phyloP scores from a whole-genome alignment of 2,329 filamentous ascomycete genomes.

The Phyllachora maydis region DNA sequence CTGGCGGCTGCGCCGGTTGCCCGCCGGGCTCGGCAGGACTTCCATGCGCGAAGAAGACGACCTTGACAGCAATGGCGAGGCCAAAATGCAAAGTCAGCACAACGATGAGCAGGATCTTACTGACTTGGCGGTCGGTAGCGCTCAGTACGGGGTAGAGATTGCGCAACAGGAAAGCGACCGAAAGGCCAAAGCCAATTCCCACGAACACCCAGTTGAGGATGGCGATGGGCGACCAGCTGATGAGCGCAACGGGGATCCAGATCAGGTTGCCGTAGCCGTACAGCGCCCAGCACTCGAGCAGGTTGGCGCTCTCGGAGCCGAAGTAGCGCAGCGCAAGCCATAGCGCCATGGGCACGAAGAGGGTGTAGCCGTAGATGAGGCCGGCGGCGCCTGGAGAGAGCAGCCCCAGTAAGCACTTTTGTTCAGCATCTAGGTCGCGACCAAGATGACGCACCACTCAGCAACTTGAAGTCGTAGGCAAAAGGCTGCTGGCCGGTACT shows the following conservation, averaged over 20 bases:
- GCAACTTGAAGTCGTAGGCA: slow-evolving; percentile 73
- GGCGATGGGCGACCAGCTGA: slow-evolving; percentile 72
- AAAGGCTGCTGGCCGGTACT: slow-evolving; percentile 50
- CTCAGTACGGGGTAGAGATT: slow-evolving; percentile 84
- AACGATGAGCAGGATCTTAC: slow-evolving; percentile 66
- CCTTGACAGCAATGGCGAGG: slow-evolving; percentile 86
- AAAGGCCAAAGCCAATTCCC: slow-evolving; percentile 62
- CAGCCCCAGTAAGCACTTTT: neutral
- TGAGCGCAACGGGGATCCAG: slow-evolving; percentile 86
- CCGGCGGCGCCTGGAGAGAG: slow-evolving; percentile 50
- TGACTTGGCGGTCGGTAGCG: slow-evolving; percentile 80
- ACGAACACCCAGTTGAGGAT: slow-evolving; percentile 91
- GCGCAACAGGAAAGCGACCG: slow-evolving; percentile 64
- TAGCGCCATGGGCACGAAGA: slow-evolving; percentile 63
- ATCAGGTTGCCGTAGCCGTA: slow-evolving; percentile 95
- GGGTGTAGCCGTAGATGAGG: slow-evolving; percentile 87
- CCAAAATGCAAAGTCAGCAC: slow-evolving; percentile 75
- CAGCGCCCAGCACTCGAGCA: slow-evolving; percentile 86
- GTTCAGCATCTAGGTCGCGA: slow-evolving; percentile 1
- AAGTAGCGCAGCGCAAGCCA: slow-evolving; percentile 90
- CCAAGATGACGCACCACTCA: slow-evolving; percentile 42
- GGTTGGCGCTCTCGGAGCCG: slow-evolving; percentile 77
- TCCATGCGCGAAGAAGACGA: slow-evolving; percentile 79
- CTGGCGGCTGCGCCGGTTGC: slow-evolving; percentile 2
- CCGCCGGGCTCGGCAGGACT: slow-evolving; percentile 23